These are phyloP conservation scores for Acrocalymma vagum DNA, from an alignment of 2,329 filamentous ascomycete species.

Conservation along the genomic window DNA sequence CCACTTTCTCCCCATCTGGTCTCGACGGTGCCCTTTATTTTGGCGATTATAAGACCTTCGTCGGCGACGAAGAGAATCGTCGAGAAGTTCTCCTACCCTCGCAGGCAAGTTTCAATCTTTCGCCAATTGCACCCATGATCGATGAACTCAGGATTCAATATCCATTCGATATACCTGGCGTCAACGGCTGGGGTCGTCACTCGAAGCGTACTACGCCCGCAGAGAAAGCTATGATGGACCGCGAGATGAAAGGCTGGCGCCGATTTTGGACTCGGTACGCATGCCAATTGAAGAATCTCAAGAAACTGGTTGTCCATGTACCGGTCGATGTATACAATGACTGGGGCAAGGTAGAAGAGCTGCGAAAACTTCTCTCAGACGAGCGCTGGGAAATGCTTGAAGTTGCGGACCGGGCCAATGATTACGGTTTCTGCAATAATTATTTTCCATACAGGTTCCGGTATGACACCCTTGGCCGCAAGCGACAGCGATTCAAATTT, in stretches of 20 bases:
- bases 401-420: conserved; percentile 25
- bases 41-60: conserved; percentile 43
- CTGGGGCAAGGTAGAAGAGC: conserved; percentile 33
- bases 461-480: conserved; percentile 26
- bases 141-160: conserved; percentile 48
- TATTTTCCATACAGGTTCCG: conserved; percentile 28
- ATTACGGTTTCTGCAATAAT: conserved; percentile 22
- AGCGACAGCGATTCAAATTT: conserved; percentile 32
- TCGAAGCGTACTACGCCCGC: conserved; percentile 30
- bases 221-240: conserved; percentile 36
- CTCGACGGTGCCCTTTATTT: conserved; percentile 45
- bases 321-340: conserved; percentile 43
- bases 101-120: conserved; percentile 42
- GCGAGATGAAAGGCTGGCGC: conserved; percentile 45
- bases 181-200: conserved; percentile 32
- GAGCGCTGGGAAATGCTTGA: conserved; percentile 43
- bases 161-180: conserved; percentile 40
- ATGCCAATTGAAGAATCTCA: conserved; percentile 42
- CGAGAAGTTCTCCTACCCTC: conserved; percentile 39
- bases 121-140: conserved; percentile 40
- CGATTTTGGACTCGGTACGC: conserved; percentile 48
- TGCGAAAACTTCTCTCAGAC: conserved; percentile 30
- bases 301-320: conserved; percentile 42
- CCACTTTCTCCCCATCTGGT: conserved; percentile 32
- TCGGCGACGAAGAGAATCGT: conserved; percentile 32